A percentile compares a stretch with the other conserved stretches of the same genome.
Conservation (phyloP, 148 eudicot genomes). For the Chenopodium formosanum region DNA sequence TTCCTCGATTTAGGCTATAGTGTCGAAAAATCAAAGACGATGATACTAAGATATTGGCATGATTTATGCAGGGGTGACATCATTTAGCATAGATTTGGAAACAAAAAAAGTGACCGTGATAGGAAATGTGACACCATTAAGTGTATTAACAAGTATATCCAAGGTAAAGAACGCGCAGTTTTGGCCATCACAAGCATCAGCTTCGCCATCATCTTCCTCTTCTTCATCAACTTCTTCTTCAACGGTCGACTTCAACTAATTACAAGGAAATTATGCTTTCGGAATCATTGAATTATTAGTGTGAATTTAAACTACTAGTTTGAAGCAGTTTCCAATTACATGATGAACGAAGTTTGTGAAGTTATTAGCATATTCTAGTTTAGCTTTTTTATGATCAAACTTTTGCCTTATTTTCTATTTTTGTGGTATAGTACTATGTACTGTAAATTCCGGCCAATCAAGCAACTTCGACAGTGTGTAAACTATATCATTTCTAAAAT, state of each 20-base stretch:
- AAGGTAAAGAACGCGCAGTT: conserved; percentile 84
- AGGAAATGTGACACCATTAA: conserved; percentile 67
- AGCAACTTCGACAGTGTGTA: background rate
- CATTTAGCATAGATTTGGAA: conserved; percentile 66
- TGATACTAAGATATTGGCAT: background rate
- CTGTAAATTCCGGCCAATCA: background rate
- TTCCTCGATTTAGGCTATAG: background rate
- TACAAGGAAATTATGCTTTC: background rate
- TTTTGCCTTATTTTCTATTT: background rate
- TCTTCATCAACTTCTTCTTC: conserved; percentile 28
- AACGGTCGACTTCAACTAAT: conserved; percentile 19
- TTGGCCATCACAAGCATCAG: conserved; percentile 65
- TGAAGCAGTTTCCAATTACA: conserved; percentile 2
- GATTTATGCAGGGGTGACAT: conserved; percentile 63
- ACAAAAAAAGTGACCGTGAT: conserved; percentile 72
- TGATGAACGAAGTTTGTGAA: conserved; percentile 7
- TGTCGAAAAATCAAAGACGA: background rate
- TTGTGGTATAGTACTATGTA: conserved; percentile 4
- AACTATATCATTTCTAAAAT: background rate
- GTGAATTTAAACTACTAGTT: conserved; percentile 21
- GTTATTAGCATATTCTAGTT: background rate
- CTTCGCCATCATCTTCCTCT: conserved; percentile 40
- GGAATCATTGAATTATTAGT: background rate
- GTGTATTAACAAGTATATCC: conserved; percentile 67
- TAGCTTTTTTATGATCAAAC: background rate